Evolutionary conservation across 495 filamentous ascomycete species (phyloP).

Genomic region (Penicillium macrosclerotiorum): DNA sequence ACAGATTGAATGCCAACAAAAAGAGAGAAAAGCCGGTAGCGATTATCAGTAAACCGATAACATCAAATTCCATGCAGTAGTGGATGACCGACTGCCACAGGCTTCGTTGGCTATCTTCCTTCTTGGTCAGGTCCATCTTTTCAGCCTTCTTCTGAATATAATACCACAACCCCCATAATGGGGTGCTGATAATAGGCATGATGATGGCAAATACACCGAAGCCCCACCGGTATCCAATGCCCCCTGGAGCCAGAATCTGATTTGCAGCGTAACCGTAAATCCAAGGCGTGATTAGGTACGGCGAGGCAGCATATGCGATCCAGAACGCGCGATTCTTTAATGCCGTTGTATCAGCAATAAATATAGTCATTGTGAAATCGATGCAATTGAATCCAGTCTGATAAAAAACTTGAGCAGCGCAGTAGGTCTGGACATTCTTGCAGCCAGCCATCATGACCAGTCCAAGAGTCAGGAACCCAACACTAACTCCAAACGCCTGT

Average conservation of each 20-base stretch:
- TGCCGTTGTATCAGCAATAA: conserved; percentile 63
- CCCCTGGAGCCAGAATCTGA: conserved; percentile 43
- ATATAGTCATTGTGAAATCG: conserved; percentile 54
- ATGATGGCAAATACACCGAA: conserved; percentile 62
- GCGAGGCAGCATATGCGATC: conserved; percentile 58
- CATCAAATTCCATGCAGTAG: conserved; percentile 62
- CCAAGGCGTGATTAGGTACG: conserved; percentile 53
- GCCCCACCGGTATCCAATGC: conserved; percentile 62
- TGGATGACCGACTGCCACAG: conserved; percentile 45
- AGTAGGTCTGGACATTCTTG: conserved; percentile 42
- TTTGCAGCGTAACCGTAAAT: conserved; percentile 32
- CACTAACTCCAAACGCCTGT: conserved; percentile 48
- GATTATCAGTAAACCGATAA: conserved; percentile 49
- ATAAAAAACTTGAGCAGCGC: conserved; percentile 54
- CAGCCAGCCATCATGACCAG: conserved; percentile 48
- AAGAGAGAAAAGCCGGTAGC: conserved; percentile 63
- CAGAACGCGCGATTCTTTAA: conserved; percentile 61
- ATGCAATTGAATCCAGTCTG: conserved; percentile 57
- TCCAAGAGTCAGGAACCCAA: conserved; percentile 35
- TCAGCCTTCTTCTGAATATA: conserved; percentile 58
- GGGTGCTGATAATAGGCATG: conserved; percentile 49
- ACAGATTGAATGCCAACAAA: conserved; percentile 61
- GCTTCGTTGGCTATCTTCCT: conserved; percentile 42
- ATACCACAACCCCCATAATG: conserved; percentile 49
- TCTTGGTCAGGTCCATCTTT: conserved; percentile 32